Base-by-base conservation (phyloP, 2,329 filamentous ascomycete species). In the Domatiomyces catenatus region DNA sequence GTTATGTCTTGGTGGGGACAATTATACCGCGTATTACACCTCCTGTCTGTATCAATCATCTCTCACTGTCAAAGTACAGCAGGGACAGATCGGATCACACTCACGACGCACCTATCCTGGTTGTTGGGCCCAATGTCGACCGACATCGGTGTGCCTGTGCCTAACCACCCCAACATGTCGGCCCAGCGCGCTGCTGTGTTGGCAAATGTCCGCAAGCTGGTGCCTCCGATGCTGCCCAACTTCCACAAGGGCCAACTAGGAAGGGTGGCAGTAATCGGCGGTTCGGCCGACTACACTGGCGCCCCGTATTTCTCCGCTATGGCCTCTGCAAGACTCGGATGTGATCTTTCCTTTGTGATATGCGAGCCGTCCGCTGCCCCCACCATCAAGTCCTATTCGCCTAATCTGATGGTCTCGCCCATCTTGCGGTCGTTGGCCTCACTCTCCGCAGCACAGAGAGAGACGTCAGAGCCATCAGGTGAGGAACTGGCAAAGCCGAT, bases 221-320 rank as follows among this genome's bases (percentile, higher is more conserved):
- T 98, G 53, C 92, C 92, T 57, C 92, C 92, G 8, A 86, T 98
- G 86, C 77, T 95, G 49, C 86, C 92, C 64, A 86, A 79, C 63
- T 96, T 96, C 65, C 92, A 96, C 70, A 98, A 98, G 75, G 92
- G 92, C 53, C 90, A 96, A 68, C 75, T 94, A 58, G 92, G 92
- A 4, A 80, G 92, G 50, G 81, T 98, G 49, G 92, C 81, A 48
- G 92, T 98, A 52, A 92, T 98, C 58, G 92, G 92, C 48, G 92
- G 92, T 42, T 94, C 87, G 63, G 82, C 90, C 65, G 90, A 96
- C 71, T 98, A 96, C 66, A 95, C 92, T 1, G 92, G 92, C 39
- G 92, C 92, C 52, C 92, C 92, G 10, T 98, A 94, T 71, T 98
- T 98, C 70, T 95, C 90, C 18, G 89, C 90, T 57, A 95, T 95